phyloP scores from a whole-genome alignment of 257 asterid genomes.

The Eustoma russellianum region DNA sequence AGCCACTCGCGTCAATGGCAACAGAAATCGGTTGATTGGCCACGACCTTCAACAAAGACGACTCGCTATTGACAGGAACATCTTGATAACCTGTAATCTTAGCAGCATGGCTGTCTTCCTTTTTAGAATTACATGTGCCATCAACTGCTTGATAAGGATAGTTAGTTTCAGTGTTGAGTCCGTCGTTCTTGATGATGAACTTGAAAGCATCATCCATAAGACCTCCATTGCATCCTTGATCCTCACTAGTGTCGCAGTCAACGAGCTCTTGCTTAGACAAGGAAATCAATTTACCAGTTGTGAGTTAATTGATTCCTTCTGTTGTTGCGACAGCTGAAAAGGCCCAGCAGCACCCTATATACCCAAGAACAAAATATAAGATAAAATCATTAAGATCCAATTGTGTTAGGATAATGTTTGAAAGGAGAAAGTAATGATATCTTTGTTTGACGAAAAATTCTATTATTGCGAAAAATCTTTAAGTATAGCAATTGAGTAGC shows the following conservation, averaged over 20 bases:
- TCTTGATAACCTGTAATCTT: constrained; percentile 3
- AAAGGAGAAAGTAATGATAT: too few species aligned
- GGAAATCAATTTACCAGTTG: background rate
- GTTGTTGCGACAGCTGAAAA: constrained; percentile 11
- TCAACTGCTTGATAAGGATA: background rate
- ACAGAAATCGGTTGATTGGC: constrained; percentile 33
- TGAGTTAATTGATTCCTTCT: constrained; percentile 7
- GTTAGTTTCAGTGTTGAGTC: background rate
- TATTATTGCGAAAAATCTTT: too few species aligned
- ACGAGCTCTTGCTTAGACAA: background rate
- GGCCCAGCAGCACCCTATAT: constrained; percentile 15
- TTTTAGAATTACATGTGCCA: background rate
- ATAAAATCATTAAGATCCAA: too few species aligned
- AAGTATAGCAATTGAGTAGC: too few species aligned
- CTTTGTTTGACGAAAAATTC: too few species aligned
- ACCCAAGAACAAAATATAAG: background rate
- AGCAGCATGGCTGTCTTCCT: background rate
- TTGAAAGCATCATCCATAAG: background rate
- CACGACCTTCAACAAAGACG: constrained; percentile 22
- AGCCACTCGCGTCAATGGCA: constrained; percentile 25
- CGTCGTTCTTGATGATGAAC: background rate
- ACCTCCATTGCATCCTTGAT: background rate
- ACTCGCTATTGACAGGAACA: constrained; percentile 26
- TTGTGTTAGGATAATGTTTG: background rate
- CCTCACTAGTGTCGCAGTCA: background rate